A percentile compares a stretch with the other conserved stretches of the same genome.
Conservation (phyloP, 208 protist species). For the Herpetomonas samuelpessoai region DNA sequence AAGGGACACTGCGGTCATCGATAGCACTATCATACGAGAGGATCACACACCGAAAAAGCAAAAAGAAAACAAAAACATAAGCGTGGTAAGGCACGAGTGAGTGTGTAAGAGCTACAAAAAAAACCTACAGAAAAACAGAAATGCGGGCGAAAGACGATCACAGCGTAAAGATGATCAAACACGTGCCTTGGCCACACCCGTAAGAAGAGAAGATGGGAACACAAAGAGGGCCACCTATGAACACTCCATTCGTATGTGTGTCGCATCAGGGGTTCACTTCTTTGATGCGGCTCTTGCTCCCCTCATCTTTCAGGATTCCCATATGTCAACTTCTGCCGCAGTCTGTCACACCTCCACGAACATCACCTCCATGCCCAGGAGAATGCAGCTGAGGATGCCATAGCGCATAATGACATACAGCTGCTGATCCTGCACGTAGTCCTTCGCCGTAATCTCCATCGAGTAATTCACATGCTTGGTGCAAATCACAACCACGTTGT, state of each 20-base stretch:
- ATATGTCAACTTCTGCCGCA: constrained; percentile 10
- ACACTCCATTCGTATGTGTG: no score
- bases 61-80: constrained; percentile 6
- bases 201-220: no score
- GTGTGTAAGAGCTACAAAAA: no score
- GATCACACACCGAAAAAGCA: background rate
- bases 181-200: no score
- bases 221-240: no score
- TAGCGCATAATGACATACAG: constrained; percentile 84
- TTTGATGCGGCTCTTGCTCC: no score
- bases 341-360: constrained; percentile 76
- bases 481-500: constrained; percentile 83
- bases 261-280: no score
- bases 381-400: constrained; percentile 73
- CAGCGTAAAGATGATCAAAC: no score
- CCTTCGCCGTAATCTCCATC: constrained; percentile 85
- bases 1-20: constrained; percentile 1
- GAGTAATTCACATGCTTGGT: constrained; percentile 84
- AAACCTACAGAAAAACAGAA: no score
- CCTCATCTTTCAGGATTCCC: background rate
- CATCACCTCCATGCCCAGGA: constrained; percentile 82
- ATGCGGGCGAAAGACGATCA: no score
- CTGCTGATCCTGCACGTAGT: constrained; percentile 90
- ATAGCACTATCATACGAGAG: constrained; percentile 10
- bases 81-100: background rate